Conservation (phyloP, 225 moss, liverwort and hornwort genomes). For the Marchantia paleacea region DNA sequence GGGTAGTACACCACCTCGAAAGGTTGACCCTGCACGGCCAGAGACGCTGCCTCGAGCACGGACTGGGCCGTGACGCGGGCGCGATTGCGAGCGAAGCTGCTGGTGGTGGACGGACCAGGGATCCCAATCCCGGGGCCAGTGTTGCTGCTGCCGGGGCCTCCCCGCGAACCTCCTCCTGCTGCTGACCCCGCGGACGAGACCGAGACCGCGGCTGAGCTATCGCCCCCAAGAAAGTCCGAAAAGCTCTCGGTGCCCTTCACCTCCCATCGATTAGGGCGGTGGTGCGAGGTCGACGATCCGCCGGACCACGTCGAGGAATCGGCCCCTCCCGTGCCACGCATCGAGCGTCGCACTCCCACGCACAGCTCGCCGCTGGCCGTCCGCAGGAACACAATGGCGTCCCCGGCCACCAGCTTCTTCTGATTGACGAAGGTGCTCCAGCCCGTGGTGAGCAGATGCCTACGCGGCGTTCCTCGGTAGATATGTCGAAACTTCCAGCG, state of each 20-base stretch:
- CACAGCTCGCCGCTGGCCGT: slow-evolving; percentile 94
- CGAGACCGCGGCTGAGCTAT: slow-evolving; percentile 15
- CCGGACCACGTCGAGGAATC: slow-evolving; percentile 93
- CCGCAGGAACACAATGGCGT: slow-evolving; percentile 92
- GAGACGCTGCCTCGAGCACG: slow-evolving; percentile 80
- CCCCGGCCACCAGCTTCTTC: slow-evolving; percentile 97
- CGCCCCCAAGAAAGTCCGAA: slow-evolving; percentile 70
- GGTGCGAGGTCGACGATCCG: slow-evolving; percentile 57
- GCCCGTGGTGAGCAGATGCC: slow-evolving; percentile 92
- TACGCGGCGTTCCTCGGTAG: slow-evolving; percentile 91
- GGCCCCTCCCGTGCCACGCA: slow-evolving; percentile 79
- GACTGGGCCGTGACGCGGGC: slow-evolving; percentile 96
- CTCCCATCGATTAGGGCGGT: slow-evolving; percentile 91
- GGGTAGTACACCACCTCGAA: slow-evolving; percentile 99
- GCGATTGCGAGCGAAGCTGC: slow-evolving; percentile 95
- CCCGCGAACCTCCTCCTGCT: slow-evolving; percentile 10
- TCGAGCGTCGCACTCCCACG: slow-evolving; percentile 92
- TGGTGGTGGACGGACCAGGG: slow-evolving; percentile 53
- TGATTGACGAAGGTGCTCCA: slow-evolving; percentile 99
- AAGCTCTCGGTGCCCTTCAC: slow-evolving; percentile 84
- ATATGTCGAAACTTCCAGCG: slow-evolving; percentile 99
- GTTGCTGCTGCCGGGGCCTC: slow-evolving; percentile 34
- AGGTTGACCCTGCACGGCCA: slow-evolving; percentile 77
- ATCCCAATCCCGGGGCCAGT: slow-evolving; percentile 48
- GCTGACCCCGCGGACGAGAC: slow-evolving; percentile 18